phyloP scores from a whole-genome alignment of 1,284 basidiomycete genomes.

The Anthracocystis panici-leucophaei region DNA sequence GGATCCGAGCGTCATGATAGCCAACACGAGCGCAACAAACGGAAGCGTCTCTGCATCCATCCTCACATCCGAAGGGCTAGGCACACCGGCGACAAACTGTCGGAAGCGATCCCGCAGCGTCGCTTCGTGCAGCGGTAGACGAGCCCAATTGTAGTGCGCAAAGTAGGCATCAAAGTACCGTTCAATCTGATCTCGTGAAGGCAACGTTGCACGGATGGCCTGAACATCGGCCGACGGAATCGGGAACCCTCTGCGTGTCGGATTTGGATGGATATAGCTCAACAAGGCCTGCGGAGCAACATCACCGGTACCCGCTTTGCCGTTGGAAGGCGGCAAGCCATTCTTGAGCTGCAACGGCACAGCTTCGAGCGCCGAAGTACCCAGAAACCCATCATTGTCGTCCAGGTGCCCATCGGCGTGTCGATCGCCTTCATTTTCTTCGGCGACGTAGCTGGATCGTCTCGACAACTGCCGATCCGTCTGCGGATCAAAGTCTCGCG shows the following conservation, averaged over 20 bases:
- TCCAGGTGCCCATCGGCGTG: conserved; percentile 46
- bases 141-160: conserved; percentile 51
- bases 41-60: conserved; percentile 52
- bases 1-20: conserved; percentile 43
- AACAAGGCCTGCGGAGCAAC: conserved; percentile 34
- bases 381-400: conserved; percentile 51
- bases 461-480: conserved; percentile 23
- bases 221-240: conserved; percentile 49
- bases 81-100: conserved; percentile 36
- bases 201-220: conserved; percentile 43
- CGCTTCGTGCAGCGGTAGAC: conserved; percentile 38
- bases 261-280: conserved; percentile 46
- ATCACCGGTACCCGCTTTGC: conserved; percentile 19
- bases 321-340: conserved; percentile 21
- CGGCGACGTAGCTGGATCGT: conserved; percentile 32
- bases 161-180: conserved; percentile 54
- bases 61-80: conserved; percentile 34
- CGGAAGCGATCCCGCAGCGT: conserved; percentile 44
- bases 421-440: conserved; percentile 39
- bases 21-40: conserved; percentile 41
- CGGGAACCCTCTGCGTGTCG: conserved; percentile 47
- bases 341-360: conserved; percentile 47
- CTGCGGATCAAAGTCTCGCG: conserved; percentile 6
- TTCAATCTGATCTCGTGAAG: conserved; percentile 42
- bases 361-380: conserved; percentile 45